These are phyloP conservation scores for Trichoderma erinaceum DNA, from an alignment of 495 filamentous ascomycete species.

Conservation along the genomic window DNA sequence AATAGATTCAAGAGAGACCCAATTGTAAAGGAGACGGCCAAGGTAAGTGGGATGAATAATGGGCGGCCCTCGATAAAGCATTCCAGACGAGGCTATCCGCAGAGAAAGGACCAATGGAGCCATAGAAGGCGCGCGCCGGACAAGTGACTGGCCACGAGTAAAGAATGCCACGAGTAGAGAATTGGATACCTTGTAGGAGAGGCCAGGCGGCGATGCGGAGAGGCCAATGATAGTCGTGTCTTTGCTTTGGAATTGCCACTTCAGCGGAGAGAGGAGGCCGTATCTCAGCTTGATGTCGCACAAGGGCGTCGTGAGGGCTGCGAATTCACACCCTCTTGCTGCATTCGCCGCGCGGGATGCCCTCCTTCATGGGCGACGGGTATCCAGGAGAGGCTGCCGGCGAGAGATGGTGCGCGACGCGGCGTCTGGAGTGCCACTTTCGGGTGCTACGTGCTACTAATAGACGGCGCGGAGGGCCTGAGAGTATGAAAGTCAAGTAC, in stretches of 20 bases:
- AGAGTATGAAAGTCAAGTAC: too few relatives aligned
- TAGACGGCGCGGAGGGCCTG: too few relatives aligned
- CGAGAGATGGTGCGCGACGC: too few relatives aligned
- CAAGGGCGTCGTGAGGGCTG: background rate
- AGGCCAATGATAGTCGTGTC: constrained; percentile 11
- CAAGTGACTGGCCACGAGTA: background rate
- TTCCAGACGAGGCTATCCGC: background rate
- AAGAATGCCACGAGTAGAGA: too few relatives aligned
- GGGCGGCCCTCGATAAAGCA: background rate
- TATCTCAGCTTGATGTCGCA: background rate
- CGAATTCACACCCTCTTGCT: background rate
- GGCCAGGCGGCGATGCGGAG: constrained; percentile 11
- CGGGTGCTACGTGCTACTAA: too few relatives aligned
- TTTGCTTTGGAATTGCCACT: background rate
- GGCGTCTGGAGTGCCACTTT: too few relatives aligned
- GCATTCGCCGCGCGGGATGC: background rate
- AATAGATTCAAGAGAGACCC: background rate
- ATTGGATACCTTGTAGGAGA: background rate
- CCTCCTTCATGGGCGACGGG: background rate
- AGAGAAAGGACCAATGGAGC: background rate
- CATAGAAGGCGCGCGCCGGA: background rate
- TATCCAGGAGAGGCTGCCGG: too few relatives aligned
- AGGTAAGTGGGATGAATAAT: background rate
- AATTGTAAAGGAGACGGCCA: background rate
- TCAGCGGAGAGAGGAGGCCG: background rate